These are phyloP conservation scores for Gremmenia infestans DNA, from an alignment of 2,329 filamentous ascomycete genomes.

Conservation along the genomic window DNA sequence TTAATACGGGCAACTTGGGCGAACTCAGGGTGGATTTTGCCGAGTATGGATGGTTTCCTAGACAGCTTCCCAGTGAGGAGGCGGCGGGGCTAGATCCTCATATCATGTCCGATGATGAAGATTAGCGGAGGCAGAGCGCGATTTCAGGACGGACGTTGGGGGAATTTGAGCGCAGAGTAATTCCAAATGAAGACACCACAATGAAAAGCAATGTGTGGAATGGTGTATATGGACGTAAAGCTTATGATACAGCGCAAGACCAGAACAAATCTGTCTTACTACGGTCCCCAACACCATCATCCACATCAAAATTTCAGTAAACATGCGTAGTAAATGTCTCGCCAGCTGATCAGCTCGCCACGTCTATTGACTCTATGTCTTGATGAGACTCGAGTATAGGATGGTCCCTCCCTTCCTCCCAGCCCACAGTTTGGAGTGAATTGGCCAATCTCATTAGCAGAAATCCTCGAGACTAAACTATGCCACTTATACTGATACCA, in stretches of 20 bases:
- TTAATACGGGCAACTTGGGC: slow-evolving; percentile 30
- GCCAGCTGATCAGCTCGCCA: slow-evolving; percentile 28
- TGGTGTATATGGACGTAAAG: slow-evolving; percentile 23
- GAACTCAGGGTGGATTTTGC: slow-evolving; percentile 33
- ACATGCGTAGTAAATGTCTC: slow-evolving; percentile 14
- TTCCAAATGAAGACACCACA: background rate
- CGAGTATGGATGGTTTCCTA: slow-evolving; percentile 39
- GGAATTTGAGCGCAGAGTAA: background rate
- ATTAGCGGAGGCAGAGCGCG: background rate
- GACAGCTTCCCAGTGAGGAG: slow-evolving; percentile 29
- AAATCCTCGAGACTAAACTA: slow-evolving; percentile 22
- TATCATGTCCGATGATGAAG: slow-evolving; percentile 20
- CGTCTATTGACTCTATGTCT: slow-evolving; percentile 14
- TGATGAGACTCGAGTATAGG: slow-evolving; percentile 21
- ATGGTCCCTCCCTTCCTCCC: slow-evolving; percentile 32
- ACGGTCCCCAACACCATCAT: slow-evolving; percentile 9
- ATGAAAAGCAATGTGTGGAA: slow-evolving; percentile 6
- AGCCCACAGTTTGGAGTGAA: slow-evolving; percentile 25
- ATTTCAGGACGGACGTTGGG: background rate
- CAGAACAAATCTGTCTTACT: slow-evolving; percentile 13
- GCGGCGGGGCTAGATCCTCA: slow-evolving; percentile 21
- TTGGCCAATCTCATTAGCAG: slow-evolving; percentile 26
- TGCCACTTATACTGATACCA: slow-evolving; percentile 22
- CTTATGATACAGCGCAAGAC: slow-evolving; percentile 26
- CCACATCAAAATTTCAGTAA: slow-evolving; percentile 19